Evolutionary conservation across 106 monocot species (phyloP).

Genomic region (Ottelia alismoides): DNA sequence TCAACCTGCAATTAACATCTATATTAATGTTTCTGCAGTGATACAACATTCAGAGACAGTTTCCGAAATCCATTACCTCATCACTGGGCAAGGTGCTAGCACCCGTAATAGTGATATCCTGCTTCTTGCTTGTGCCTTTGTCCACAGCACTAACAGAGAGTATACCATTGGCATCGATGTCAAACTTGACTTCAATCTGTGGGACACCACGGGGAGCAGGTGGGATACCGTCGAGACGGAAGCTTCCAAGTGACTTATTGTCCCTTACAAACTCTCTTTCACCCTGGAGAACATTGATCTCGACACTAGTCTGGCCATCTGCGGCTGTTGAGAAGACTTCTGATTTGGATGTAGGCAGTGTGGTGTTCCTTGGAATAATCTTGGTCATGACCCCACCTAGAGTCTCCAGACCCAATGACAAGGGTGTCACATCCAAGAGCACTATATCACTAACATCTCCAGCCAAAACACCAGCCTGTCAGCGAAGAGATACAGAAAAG

Average conservation of each 20-base stretch:
- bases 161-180: conserved; percentile 91
- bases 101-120: conserved; percentile 22
- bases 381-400: conserved; percentile 97
- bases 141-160: conserved; percentile 64
- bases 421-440: conserved; percentile 74
- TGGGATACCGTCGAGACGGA: conserved; percentile 87
- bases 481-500: neutral
- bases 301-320: conserved; percentile 85
- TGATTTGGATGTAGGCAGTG: conserved; percentile 84
- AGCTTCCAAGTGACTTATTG: conserved; percentile 83
- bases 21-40: no score
- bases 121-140: conserved; percentile 19
- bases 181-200: conserved; percentile 89
- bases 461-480: conserved; percentile 75
- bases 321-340: conserved; percentile 96
- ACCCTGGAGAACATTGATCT: conserved; percentile 87
- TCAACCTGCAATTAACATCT: conserved; percentile 67
- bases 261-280: conserved; percentile 90
- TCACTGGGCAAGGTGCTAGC: conserved; percentile 20
- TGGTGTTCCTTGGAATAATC: conserved; percentile 87
- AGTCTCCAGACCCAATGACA: conserved; percentile 79
- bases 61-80: no score
- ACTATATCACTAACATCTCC: conserved; percentile 94
- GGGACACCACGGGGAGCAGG: conserved; percentile 83
- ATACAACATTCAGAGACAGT: no score